phyloP scores from a whole-genome alignment of 2,329 filamentous ascomycete genomes.

The Venturia carpophila region DNA sequence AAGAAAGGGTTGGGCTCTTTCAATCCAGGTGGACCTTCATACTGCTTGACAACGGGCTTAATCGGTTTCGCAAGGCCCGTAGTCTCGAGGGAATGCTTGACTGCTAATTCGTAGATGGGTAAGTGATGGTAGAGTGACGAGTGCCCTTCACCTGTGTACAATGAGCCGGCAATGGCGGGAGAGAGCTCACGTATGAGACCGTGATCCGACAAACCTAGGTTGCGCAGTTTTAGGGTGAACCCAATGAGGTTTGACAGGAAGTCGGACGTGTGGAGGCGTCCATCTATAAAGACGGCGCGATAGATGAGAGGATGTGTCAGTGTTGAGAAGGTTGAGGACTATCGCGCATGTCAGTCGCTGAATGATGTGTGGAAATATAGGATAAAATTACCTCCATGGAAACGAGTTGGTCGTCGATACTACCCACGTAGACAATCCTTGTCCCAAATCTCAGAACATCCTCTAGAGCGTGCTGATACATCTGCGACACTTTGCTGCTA shows the following conservation, averaged over 20 bases:
- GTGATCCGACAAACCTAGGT: slow-evolving; percentile 87
- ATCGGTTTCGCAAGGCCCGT: not conserved
- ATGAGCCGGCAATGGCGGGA: slow-evolving; percentile 75
- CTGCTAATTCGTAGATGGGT: slow-evolving; percentile 63
- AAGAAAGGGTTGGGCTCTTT: slow-evolving; percentile 72
- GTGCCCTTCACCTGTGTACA: slow-evolving; percentile 90
- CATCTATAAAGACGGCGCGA: slow-evolving; percentile 92
- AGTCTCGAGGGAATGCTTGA: slow-evolving; percentile 42
- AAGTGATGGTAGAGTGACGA: slow-evolving; percentile 87
- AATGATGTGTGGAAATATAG: slow-evolving; percentile 10
- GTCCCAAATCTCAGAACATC: slow-evolving; percentile 70
- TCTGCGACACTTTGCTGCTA: slow-evolving; percentile 70
- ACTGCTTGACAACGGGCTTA: slow-evolving; percentile 29
- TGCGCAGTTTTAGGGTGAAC: slow-evolving; percentile 87
- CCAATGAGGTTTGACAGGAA: slow-evolving; percentile 91
- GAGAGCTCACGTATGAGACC: slow-evolving; percentile 87
- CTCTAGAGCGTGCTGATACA: slow-evolving; percentile 69
- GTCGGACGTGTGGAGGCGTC: slow-evolving; percentile 81
- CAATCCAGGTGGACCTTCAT: slow-evolving; percentile 32
- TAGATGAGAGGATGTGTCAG: slow-evolving; percentile 88
- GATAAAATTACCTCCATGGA: slow-evolving; percentile 63
- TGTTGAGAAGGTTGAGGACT: slow-evolving; percentile 79
- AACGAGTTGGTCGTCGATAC: slow-evolving; percentile 94
- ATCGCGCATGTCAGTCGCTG: slow-evolving; percentile 4
- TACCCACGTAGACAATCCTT: slow-evolving; percentile 79